A percentile compares a stretch with the other conserved stretches of the same genome.
Evolutionary conservation across 2,329 filamentous ascomycete genomes (phyloP).

Genomic region (Periconia macrospinosa): DNA sequence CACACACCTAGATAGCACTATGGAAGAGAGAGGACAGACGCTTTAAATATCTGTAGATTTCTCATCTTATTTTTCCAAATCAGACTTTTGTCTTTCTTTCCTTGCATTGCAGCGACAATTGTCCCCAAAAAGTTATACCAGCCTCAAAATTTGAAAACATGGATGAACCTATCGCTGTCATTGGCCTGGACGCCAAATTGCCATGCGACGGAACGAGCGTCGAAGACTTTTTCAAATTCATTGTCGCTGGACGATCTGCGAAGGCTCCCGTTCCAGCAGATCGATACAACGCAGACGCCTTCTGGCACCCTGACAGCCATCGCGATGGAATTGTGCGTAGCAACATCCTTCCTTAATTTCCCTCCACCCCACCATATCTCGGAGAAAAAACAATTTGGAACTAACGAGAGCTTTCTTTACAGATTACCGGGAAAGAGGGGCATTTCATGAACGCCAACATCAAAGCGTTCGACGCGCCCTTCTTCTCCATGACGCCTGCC

Average conservation of each 20-base stretch:
- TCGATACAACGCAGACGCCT: not conserved
- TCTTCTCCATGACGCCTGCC: constrained; percentile 11
- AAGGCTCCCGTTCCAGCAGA: not conserved
- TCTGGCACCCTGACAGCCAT: not conserved
- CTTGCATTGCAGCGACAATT: too few species aligned
- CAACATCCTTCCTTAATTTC: not conserved
- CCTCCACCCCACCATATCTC: too few species aligned
- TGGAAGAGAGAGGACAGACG: too few species aligned
- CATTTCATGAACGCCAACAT: constrained; percentile 6
- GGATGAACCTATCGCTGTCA: not conserved
- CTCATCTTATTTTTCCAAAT: too few species aligned
- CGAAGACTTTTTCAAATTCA: not conserved
- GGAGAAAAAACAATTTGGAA: too few species aligned
- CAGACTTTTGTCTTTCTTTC: too few species aligned
- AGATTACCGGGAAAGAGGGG: constrained; percentile 8
- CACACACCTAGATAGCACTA: too few species aligned
- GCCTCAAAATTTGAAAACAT: too few species aligned
- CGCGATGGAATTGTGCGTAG: not conserved
- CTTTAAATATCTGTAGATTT: too few species aligned
- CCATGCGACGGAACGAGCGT: not conserved
- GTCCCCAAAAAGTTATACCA: too few species aligned
- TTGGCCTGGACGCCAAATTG: not conserved
- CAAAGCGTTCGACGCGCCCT: constrained; percentile 10
- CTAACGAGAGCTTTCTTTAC: not conserved
- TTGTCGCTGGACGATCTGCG: not conserved